A percentile compares a stretch with the other conserved stretches of the same genome.
Conservation (phyloP, 768 basidiomycete species). For the Boletus reticulatus region DNA sequence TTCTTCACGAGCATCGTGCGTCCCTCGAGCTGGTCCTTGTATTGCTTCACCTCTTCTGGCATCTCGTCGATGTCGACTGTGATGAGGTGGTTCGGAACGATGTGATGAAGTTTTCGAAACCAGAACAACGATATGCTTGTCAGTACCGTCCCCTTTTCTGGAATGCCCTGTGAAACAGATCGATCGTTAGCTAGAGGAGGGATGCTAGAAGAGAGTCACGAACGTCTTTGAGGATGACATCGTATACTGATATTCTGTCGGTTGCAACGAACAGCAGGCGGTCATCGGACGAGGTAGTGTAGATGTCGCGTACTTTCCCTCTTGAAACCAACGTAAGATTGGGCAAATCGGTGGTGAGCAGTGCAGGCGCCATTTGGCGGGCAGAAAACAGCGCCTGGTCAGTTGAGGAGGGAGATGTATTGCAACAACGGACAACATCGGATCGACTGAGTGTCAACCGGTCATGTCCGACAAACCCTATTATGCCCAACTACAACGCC, state of each 20-base stretch:
- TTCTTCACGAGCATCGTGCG: slow-evolving; percentile 89
- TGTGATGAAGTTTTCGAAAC: slow-evolving; percentile 78
- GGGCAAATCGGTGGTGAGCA: slow-evolving; percentile 58
- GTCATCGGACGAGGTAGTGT: slow-evolving; percentile 65
- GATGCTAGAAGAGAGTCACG: slow-evolving; percentile 30
- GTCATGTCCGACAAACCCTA: slow-evolving; percentile 3
- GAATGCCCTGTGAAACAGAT: slow-evolving; percentile 68
- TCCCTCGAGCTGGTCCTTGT: slow-evolving; percentile 75
- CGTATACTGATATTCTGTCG: slow-evolving; percentile 95
- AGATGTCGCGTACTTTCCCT: slow-evolving; percentile 98
- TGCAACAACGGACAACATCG: slow-evolving; percentile 5
- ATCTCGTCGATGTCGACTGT: slow-evolving; percentile 75
- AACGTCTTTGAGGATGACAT: slow-evolving; percentile 92
- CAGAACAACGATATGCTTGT: slow-evolving; percentile 93
- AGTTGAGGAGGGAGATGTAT: neutral
- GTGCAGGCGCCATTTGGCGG: slow-evolving; percentile 31
- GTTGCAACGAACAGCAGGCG: slow-evolving; percentile 90
- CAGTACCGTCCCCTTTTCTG: slow-evolving; percentile 87
- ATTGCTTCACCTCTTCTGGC: slow-evolving; percentile 74
- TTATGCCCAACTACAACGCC: slow-evolving; percentile 18
- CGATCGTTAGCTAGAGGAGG: neutral
- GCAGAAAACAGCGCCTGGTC: neutral
- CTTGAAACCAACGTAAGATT: slow-evolving; percentile 70
- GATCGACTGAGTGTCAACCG: slow-evolving; percentile 8
- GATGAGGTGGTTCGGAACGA: slow-evolving; percentile 90